A percentile compares a stretch with the other conserved stretches of the same genome.
These are phyloP conservation scores for Fusarium odoratissimum DNA, from an alignment of 2,329 filamentous ascomycete species.

Conservation along the genomic window DNA sequence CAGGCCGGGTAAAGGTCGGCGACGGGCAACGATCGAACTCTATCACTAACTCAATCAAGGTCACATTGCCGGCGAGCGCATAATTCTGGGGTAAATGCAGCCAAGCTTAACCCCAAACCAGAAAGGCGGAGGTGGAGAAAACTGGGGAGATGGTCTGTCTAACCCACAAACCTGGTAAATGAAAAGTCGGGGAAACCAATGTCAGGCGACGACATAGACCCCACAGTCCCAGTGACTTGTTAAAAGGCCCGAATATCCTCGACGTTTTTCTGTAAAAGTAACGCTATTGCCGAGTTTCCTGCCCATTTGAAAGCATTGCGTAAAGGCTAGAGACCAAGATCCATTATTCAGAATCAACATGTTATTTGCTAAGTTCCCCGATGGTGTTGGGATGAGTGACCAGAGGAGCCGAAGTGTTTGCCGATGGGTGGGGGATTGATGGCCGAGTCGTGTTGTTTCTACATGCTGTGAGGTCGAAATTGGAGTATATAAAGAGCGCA, in stretches of 20 bases:
- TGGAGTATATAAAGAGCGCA: not conserved
- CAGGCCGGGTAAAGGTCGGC: not conserved
- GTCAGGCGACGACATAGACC: not conserved
- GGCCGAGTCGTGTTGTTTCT: not conserved
- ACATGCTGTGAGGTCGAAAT: not conserved
- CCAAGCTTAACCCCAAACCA: not conserved
- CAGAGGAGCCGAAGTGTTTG: not conserved
- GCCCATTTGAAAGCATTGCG: conserved; percentile 6
- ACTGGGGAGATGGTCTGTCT: conserved; percentile 5
- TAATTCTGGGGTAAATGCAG: conserved; percentile 9
- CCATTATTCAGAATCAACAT: conserved; percentile 1
- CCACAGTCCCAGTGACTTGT: not conserved
- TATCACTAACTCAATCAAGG: not conserved
- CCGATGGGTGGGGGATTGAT: not conserved
- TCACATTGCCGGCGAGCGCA: not conserved
- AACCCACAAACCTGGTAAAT: not conserved
- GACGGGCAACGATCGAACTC: not conserved
- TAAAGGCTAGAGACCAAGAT: not conserved
- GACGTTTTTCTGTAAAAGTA: not conserved
- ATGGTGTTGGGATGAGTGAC: not conserved
- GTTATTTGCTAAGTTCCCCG: not conserved
- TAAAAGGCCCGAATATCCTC: conserved; percentile 13
- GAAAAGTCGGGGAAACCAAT: not conserved
- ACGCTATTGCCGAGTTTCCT: not conserved
- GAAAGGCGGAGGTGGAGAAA: conserved; percentile 17